phyloP scores from a whole-genome alignment of 2,329 filamentous ascomycete genomes.

The Penicillium paneum region DNA sequence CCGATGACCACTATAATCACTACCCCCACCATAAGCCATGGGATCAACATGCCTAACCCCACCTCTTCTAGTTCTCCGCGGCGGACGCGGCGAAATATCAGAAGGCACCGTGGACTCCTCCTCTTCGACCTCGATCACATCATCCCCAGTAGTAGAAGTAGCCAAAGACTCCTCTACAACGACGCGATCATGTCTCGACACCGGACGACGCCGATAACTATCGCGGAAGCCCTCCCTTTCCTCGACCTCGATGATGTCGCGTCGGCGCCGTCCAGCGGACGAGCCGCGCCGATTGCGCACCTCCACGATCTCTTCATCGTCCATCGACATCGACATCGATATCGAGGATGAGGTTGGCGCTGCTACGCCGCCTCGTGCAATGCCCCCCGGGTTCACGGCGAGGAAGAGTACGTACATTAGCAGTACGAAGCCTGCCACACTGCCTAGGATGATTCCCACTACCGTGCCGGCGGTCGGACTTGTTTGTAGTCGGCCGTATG shows the following conservation, averaged over 20 bases:
- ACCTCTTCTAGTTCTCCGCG: conserved; percentile 37
- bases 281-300: conserved; percentile 19
- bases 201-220: conserved; percentile 21
- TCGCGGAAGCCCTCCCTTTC: conserved; percentile 27
- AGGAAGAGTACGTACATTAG: conserved; percentile 53
- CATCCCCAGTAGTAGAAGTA: conserved; percentile 30
- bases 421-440: conserved; percentile 52
- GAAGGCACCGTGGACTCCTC: conserved; percentile 44
- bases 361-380: conserved; percentile 24
- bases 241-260: conserved; percentile 32
- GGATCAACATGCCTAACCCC: conserved; percentile 49
- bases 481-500: conserved; percentile 54
- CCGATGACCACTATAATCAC: conserved; percentile 19
- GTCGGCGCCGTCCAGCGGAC: conserved; percentile 15
- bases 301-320: conserved; percentile 30
- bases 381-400: conserved; percentile 46
- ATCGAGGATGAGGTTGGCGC: conserved; percentile 3
- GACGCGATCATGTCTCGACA: conserved; percentile 20
- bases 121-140: conserved; percentile 59
- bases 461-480: conserved; percentile 57
- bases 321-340: conserved; percentile 16
- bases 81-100: conserved; percentile 29
- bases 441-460: conserved; percentile 55
- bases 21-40: conserved; percentile 37
- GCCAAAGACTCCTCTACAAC: conserved; percentile 36